Evolutionary conservation across 2,329 filamentous ascomycete genomes (phyloP).

Genomic region (Aspergillus neoniger): DNA sequence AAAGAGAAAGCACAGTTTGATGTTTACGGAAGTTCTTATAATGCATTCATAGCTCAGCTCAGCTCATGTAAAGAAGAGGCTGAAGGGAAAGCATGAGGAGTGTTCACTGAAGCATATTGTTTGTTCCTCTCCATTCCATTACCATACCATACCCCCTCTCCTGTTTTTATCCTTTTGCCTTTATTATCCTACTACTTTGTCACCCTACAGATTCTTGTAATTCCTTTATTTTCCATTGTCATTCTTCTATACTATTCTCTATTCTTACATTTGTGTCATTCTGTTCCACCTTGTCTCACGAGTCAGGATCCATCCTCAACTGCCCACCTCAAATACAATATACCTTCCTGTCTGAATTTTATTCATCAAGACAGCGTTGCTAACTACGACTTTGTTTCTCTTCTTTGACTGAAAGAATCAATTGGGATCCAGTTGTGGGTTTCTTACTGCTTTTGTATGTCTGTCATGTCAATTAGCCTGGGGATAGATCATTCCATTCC

Average conservation of each 20-base stretch:
- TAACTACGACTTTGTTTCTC: too few relatives aligned
- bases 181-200: not conserved
- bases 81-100: slow-evolving; percentile 15
- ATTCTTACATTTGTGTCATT: not conserved
- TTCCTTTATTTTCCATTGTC: not conserved
- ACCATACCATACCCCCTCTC: slow-evolving; percentile 17
- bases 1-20: slow-evolving; percentile 1
- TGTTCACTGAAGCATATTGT: slow-evolving; percentile 10
- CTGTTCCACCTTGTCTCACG: not conserved
- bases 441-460: too few relatives aligned
- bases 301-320: not conserved
- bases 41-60: slow-evolving; percentile 17
- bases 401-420: too few relatives aligned
- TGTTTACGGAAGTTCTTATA: slow-evolving; percentile 13
- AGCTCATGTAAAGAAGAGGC: slow-evolving; percentile 17
- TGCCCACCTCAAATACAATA: too few relatives aligned
- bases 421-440: too few relatives aligned
- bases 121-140: not conserved
- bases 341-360: too few relatives aligned
- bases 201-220: slow-evolving; percentile 4
- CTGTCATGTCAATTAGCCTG: too few relatives aligned
- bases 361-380: too few relatives aligned
- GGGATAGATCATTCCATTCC: too few relatives aligned
- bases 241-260: not conserved
- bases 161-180: not conserved